phyloP scores from a whole-genome alignment of 2,329 filamentous ascomycete species.

The Ophiocordyceps robertsii region DNA sequence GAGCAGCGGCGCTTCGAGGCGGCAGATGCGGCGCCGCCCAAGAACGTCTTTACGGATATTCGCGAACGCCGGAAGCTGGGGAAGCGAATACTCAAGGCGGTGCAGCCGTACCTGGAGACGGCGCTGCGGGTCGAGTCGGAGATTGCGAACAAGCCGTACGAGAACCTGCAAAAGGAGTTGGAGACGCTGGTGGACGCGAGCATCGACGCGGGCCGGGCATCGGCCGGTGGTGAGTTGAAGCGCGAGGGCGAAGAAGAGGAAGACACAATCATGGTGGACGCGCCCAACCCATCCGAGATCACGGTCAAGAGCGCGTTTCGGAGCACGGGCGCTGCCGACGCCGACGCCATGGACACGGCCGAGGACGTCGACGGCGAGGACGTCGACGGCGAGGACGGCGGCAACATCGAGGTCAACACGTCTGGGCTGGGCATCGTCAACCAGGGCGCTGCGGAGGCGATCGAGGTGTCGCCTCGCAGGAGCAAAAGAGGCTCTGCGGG shows the following conservation, averaged over 20 bases:
- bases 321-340: constrained; percentile 12
- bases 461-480: constrained; percentile 8
- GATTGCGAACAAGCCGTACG: constrained; percentile 55
- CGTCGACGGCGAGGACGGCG: constrained; percentile 21
- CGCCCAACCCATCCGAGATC: constrained; percentile 29
- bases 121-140: constrained; percentile 74
- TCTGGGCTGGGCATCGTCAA: constrained; percentile 18
- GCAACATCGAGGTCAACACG: constrained; percentile 33
- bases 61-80: constrained; percentile 75
- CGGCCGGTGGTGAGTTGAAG: constrained; percentile 19
- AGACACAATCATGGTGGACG: constrained; percentile 40
- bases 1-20: constrained; percentile 17
- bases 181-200: constrained; percentile 60
- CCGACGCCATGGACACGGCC: constrained; percentile 20
- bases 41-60: constrained; percentile 48
- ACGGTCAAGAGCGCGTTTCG: constrained; percentile 23
- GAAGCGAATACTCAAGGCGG: constrained; percentile 74
- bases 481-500: constrained; percentile 9
- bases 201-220: constrained; percentile 38
- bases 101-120: constrained; percentile 65
- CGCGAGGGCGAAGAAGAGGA: constrained; percentile 22
- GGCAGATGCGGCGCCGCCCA: constrained; percentile 34
- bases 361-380: constrained; percentile 22
- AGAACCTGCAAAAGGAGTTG: constrained; percentile 58
- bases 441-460: constrained; percentile 4